phyloP scores from a whole-genome alignment of 352 stramenopile species.

The Phytophthora pisi region DNA sequence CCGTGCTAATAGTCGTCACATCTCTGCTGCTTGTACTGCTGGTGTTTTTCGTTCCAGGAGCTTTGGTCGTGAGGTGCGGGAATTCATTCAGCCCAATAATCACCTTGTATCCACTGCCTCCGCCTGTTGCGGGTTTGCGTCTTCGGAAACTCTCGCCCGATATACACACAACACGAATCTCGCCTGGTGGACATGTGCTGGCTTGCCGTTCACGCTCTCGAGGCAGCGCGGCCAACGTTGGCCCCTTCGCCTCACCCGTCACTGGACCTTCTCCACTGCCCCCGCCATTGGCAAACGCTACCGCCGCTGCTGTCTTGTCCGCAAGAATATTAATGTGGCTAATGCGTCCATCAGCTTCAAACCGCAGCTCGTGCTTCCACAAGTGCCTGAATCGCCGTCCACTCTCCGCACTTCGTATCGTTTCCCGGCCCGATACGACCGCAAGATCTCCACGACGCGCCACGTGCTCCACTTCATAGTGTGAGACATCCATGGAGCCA shows the following conservation, averaged over 20 bases:
- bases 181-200: conserved; percentile 73
- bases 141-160: conserved; percentile 49
- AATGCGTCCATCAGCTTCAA: conserved; percentile 78
- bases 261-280: conserved; percentile 34
- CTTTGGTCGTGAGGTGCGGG: conserved; percentile 66
- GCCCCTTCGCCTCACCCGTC: conserved; percentile 50
- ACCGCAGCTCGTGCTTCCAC: conserved; percentile 86
- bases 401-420: conserved; percentile 68
- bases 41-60: conserved; percentile 17
- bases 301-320: conserved; percentile 79
- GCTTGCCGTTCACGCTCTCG: conserved; percentile 67
- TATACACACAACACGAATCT: conserved; percentile 85
- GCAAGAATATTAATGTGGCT: conserved; percentile 87
- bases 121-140: conserved; percentile 45
- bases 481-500: conserved; percentile 67
- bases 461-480: conserved; percentile 74
- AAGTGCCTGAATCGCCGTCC: conserved; percentile 79
- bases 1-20: conserved; percentile 31
- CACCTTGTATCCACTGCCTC: conserved; percentile 67
- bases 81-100: conserved; percentile 77
- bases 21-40: conserved; percentile 28
- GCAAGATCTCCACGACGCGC: conserved; percentile 73
- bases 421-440: conserved; percentile 81
- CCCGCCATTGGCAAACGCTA: conserved; percentile 67
- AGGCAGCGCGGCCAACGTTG: conserved; percentile 53